Percentiles rank a stretch among this genome's conserved stretches.
Conservation (phyloP, 306 rosid species). For the Fagus crenata region DNA sequence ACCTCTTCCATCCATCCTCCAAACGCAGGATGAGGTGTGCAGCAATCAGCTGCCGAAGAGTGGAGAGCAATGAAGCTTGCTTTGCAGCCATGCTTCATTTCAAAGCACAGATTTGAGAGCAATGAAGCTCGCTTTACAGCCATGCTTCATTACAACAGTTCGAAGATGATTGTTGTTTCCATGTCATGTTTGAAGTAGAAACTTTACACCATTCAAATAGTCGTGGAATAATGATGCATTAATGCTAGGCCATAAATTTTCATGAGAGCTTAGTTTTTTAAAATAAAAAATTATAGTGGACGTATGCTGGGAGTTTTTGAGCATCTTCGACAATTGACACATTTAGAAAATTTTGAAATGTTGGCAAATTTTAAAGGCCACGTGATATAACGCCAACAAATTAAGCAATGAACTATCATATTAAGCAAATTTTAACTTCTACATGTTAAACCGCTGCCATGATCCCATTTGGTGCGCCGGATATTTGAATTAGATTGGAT, state of each 20-base stretch:
- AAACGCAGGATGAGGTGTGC: slow-evolving; percentile 29
- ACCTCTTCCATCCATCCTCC: slow-evolving; percentile 59
- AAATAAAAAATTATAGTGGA: background rate
- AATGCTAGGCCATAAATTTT: background rate
- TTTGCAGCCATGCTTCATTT: background rate
- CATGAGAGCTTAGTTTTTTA: background rate
- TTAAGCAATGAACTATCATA: too few species aligned
- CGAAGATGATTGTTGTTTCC: background rate
- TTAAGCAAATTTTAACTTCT: too few species aligned
- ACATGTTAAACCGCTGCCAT: too few species aligned
- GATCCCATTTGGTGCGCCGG: too few species aligned
- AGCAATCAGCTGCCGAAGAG: background rate
- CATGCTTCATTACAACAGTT: background rate
- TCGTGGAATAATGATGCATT: background rate
- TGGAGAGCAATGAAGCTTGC: background rate
- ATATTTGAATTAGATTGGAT: too few species aligned
- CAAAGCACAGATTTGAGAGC: background rate
- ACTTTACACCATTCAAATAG: background rate
- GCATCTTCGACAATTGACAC: background rate
- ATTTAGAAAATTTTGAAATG: background rate
- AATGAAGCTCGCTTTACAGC: background rate
- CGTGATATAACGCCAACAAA: too few species aligned
- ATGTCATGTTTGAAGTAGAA: background rate
- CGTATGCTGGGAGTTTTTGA: background rate
- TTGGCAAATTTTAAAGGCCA: background rate